Percentiles rank a stretch among this genome's conserved stretches.
phyloP scores from a whole-genome alignment of 1,284 basidiomycete species.

The Pyrrhoderma noxium region DNA sequence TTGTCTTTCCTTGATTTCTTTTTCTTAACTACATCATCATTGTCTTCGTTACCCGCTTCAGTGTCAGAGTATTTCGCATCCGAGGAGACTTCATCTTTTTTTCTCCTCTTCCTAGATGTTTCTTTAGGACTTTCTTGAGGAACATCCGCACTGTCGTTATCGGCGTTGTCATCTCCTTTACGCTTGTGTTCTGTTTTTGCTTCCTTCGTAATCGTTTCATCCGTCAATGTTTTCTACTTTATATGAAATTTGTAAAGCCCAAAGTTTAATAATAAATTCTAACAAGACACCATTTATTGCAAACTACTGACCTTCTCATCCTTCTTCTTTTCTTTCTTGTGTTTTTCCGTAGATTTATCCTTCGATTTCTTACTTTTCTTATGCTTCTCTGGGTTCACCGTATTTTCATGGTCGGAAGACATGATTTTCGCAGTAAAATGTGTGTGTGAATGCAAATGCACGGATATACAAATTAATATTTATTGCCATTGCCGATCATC shows the following conservation, averaged over 20 bases:
- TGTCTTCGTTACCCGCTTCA: background rate
- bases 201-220: too few species aligned
- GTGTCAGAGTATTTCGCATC: too few species aligned
- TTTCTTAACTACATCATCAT: background rate
- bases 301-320: too few species aligned
- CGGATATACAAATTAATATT: too few species aligned
- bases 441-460: background rate
- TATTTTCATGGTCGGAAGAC: background rate
- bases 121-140: constrained; percentile 1
- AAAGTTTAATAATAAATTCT: too few species aligned
- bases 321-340: background rate
- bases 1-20: constrained; percentile 3
- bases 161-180: background rate
- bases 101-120: background rate
- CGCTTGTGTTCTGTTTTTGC: background rate
- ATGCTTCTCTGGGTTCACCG: background rate
- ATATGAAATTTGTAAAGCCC: too few species aligned
- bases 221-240: too few species aligned
- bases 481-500: constrained; percentile 1
- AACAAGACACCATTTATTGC: too few species aligned
- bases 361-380: background rate
- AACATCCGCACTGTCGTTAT: constrained; percentile 4
- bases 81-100: background rate
- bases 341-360: background rate
- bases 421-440: background rate